Percentiles rank a stretch among this genome's conserved stretches.
These are phyloP conservation scores for Isatis tinctoria DNA, from an alignment of 345 rosid species.

Conservation along the genomic window DNA sequence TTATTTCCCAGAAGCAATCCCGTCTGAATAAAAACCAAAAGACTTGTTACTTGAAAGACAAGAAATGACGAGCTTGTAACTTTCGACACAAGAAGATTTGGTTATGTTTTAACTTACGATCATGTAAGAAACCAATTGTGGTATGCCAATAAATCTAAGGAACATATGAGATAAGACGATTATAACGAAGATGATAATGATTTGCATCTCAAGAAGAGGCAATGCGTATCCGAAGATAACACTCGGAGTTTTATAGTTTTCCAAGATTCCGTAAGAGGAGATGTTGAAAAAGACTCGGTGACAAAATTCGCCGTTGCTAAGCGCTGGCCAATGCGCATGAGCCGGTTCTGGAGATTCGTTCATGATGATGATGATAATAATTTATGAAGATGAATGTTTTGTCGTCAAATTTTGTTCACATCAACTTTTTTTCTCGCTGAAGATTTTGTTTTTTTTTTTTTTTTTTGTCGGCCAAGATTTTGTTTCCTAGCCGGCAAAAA, in stretches of 20 bases:
- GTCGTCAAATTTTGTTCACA: background rate
- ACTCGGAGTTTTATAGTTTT: background rate
- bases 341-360: background rate
- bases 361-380: background rate
- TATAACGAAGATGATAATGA: conserved; percentile 12
- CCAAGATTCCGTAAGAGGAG: conserved; percentile 27
- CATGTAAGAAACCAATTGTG: conserved; percentile 25
- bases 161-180: conserved; percentile 13
- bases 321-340: background rate
- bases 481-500: no score
- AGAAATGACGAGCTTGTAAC: background rate
- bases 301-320: background rate
- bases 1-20: conserved; percentile 25
- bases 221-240: conserved; percentile 27
- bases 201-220: conserved; percentile 32
- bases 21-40: conserved; percentile 9
- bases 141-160: conserved; percentile 23
- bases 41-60: background rate
- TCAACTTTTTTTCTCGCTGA: background rate
- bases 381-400: background rate
- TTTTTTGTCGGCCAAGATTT: no score
- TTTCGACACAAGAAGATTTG: background rate
- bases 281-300: conserved; percentile 16
- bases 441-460: background rate
- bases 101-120: conserved; percentile 12